Base-by-base conservation (phyloP, 768 basidiomycete genomes). In the Auricularia cornea region DNA sequence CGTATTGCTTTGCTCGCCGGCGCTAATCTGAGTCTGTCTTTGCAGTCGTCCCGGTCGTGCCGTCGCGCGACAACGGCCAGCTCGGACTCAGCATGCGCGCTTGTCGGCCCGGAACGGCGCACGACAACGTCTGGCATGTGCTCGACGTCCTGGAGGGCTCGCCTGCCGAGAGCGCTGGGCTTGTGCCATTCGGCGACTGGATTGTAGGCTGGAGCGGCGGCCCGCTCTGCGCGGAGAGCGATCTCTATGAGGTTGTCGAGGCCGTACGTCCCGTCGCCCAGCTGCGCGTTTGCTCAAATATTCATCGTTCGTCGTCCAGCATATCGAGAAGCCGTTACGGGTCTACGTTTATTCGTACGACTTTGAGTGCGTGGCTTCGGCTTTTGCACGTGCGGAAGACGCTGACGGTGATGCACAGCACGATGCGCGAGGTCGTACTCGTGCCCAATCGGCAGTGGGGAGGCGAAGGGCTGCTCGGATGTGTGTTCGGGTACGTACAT, bases 371-470 rank as follows among this genome's bases (percentile, higher is more conserved):
- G 92, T 79, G 32, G 62, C 56, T 2, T 63, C 29, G 59, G 63
- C 38, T 41, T 63, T 33, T 64, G 66, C 26, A 1, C 59, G 29
- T 12, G 30, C 64, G n/a, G 59, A 0, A 8, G 18, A 59, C 16
- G 60, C 35, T 48, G 16, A 32, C 48, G 54, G 38, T 66, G 60
- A 31, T 44, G 60, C 68, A 62, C 68, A 97, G 94, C 73, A 90
- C 93, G 48, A 82, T 96, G 57, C 81, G 94, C 66, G 94, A 98
- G 71, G 94, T 96, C 18, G 92, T 98, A 32, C 76, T 98, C 26
- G 92, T 98, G 60, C 96, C 97, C 11, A 98, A 98, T 74, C 82
- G 94, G 59, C 92, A 96, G 68, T 98, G 96, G 95, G 96, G 96
- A 52, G 96, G 96, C 5, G 95, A 95, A 72, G 95, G 96, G 0